phyloP scores from a whole-genome alignment of 148 eudicot species.

The Silene latifolia region DNA sequence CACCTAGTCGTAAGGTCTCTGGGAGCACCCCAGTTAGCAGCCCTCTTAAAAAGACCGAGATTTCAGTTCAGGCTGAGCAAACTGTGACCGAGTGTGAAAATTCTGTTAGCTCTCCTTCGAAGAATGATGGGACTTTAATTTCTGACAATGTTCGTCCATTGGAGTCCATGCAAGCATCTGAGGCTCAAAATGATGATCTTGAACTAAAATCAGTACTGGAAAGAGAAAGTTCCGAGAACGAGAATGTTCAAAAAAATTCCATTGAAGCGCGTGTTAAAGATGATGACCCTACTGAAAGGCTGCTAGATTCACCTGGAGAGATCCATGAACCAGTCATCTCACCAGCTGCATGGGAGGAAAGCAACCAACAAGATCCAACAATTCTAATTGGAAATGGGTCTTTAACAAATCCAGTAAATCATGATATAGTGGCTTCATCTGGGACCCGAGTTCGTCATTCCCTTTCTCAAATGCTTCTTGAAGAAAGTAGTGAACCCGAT shows the following conservation, averaged over 20 bases:
- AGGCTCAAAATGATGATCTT: constrained; percentile 22
- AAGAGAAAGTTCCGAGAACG: constrained; percentile 20
- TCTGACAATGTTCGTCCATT: constrained; percentile 32
- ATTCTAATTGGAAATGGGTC: constrained; percentile 32
- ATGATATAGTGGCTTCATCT: constrained; percentile 35
- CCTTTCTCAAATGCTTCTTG: constrained; percentile 89
- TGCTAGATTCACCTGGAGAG: constrained; percentile 29
- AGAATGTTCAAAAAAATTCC: constrained; percentile 26
- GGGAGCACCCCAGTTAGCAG: constrained; percentile 36
- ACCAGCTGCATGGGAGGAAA: constrained; percentile 88
- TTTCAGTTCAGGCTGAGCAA: constrained; percentile 39
- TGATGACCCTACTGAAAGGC: constrained; percentile 30
- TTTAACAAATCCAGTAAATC: constrained; percentile 33
- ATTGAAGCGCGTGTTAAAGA: constrained; percentile 21
- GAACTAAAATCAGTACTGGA: constrained; percentile 31
- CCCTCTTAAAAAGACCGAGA: constrained; percentile 35
- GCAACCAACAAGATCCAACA: constrained; percentile 43
- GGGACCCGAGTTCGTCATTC: constrained; percentile 82
- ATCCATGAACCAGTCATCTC: constrained; percentile 60
- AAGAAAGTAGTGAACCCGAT: constrained; percentile 81
- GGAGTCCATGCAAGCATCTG: constrained; percentile 26
- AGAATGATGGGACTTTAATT: constrained; percentile 22
- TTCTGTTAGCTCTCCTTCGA: constrained; percentile 29
- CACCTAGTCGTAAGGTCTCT: constrained; percentile 64
- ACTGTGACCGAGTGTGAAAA: constrained; percentile 32